Evolutionary conservation across 345 rosid genomes (phyloP).

Genomic region (Microthlaspi erraticum): DNA sequence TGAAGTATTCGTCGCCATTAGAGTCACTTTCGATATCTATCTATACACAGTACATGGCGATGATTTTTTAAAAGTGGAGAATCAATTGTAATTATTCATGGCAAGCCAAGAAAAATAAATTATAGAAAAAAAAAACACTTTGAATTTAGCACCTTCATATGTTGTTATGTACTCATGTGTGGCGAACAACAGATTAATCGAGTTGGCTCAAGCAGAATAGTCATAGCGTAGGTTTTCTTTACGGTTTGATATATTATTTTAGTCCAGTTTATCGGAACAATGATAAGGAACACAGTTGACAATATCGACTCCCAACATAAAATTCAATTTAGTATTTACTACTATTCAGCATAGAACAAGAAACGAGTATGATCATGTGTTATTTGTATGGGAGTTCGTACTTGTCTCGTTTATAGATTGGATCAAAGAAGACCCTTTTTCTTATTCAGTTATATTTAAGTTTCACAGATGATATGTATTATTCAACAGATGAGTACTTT

Average conservation of each 20-base stretch:
- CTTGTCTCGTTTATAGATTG: conserved; percentile 13
- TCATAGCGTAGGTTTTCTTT: neutral
- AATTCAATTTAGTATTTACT: conserved; percentile 1
- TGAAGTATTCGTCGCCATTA: conserved; percentile 32
- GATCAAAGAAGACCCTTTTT: too few species aligned
- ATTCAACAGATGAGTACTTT: too few species aligned
- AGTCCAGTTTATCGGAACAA: conserved; percentile 8
- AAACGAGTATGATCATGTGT: conserved; percentile 32
- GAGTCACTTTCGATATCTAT: conserved; percentile 42
- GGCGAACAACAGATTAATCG: conserved; percentile 6
- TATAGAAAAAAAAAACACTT: conserved; percentile 3
- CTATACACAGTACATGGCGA: neutral
- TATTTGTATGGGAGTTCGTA: conserved; percentile 6
- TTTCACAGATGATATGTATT: too few species aligned
- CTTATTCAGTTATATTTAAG: too few species aligned
- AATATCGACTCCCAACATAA: too few species aligned
- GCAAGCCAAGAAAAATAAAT: conserved; percentile 5
- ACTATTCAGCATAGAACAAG: conserved; percentile 6
- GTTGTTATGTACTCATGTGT: neutral
- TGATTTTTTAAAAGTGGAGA: conserved; percentile 25
- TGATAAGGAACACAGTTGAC: neutral
- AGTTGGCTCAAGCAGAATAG: conserved; percentile 16
- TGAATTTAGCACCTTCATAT: conserved; percentile 3
- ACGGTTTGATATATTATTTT: neutral
- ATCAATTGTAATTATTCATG: conserved; percentile 22